Base-by-base conservation (phyloP, 2,329 filamentous ascomycete species). In the Aplosporella prunicola region DNA sequence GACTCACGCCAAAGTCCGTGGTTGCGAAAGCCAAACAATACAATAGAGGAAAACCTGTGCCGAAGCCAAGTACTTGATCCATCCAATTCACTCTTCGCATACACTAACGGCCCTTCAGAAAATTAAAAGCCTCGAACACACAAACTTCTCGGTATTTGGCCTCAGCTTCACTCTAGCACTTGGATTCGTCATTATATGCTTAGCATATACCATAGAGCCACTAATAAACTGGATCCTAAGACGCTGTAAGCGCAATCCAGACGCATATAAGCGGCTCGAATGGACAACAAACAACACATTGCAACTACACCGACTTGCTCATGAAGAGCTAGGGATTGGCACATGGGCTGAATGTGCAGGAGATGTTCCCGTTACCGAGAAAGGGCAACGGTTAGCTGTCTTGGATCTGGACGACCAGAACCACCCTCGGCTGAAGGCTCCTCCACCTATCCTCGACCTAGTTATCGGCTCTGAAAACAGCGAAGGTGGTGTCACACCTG, bases 161-260 rank as follows among this genome's bases (percentile, higher is more conserved):
- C 47, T 53, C 46, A 29, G 27, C 11, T 39, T 51, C 3, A 50
- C 48, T 5, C 40, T 53, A 9, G 32, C 32, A n/a, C 36, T 48
- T 7, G 50, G 51, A 25, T 28, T 32, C 9, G 9, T 51, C 13
- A 34, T 51, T 23, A 49, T 53, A 16, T 26, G 48, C 6, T 39
- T 50, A 9, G 42, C 41, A 25, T 15, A 26, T 9, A 22, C 35
- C 9, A 20, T 48, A n/a, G 38, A 42, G 0, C 22, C 9, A 2
- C 9, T 39, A 11, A 37, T 35, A 2, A 26, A 32, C 5, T 33
- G 17, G 10, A 25, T 41, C n/a, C 46, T 46, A 24, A 13, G 27
- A 9, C 39, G 41, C 22, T 31, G 11, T 11, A 34, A 30, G 1
- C 35, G 26, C 9, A 40, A 35, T 1, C 18, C 23, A 14, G 42